Conservation (phyloP, 2,329 filamentous ascomycete species). For the Aspergillus sp. region DNA sequence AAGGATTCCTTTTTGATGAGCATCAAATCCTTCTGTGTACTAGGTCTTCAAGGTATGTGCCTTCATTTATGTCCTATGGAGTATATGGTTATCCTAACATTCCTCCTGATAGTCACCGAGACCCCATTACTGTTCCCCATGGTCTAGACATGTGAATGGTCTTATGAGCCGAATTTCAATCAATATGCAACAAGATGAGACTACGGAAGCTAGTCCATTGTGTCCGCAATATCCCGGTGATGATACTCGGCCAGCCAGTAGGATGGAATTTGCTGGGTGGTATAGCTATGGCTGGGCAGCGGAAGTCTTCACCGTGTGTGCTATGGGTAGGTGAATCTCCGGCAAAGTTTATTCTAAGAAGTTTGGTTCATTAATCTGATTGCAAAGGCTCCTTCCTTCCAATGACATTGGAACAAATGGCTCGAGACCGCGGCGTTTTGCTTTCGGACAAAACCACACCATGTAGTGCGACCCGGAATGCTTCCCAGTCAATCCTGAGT, state of each 20-base stretch:
- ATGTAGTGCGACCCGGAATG: conserved; percentile 59
- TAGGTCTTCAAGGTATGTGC: no score
- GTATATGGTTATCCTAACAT: no score
- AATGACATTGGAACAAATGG: conserved; percentile 87
- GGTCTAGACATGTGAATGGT: conserved; percentile 7
- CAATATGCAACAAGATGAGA: conserved; percentile 26
- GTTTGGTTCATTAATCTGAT: not conserved
- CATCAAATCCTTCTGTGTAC: no score
- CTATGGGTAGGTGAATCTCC: conserved; percentile 47
- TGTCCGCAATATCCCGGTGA: conserved; percentile 64
- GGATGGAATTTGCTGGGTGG: conserved; percentile 84
- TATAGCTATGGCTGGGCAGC: conserved; percentile 95
- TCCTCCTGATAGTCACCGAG: no score
- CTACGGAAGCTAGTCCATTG: conserved; percentile 18
- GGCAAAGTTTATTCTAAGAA: not conserved
- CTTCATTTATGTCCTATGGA: no score
- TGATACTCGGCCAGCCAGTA: conserved; percentile 79
- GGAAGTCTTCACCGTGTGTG: conserved; percentile 93
- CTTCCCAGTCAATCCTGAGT: conserved; percentile 18
- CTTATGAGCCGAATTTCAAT: conserved; percentile 25
- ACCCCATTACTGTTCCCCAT: not conserved
- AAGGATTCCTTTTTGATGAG: no score
- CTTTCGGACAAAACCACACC: conserved; percentile 66
- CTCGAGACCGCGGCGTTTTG: conserved; percentile 82
- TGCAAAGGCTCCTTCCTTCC: conserved; percentile 79